Evolutionary conservation across 2,329 filamentous ascomycete genomes (phyloP), one percentile per base, ranked within the genome.

Genomic region (Boeremia lycopersici): DNA sequence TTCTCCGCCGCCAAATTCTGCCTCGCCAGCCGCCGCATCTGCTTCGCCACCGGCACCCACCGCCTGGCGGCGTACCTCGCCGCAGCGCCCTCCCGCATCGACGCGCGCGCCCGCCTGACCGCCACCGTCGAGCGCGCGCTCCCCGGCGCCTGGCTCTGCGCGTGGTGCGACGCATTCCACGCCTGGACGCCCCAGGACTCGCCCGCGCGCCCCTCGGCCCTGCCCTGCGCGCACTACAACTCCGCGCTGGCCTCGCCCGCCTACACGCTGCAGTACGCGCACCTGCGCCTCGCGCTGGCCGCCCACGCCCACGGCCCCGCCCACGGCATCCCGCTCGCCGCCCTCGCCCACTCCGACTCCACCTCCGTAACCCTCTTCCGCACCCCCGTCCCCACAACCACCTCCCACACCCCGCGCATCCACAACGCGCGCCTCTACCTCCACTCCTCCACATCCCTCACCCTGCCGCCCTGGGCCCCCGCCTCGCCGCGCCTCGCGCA

Each of bases 91-190:
- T 56, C 53, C 11, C 67, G 59, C 0, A 59, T 67, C 29, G 61
- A 69, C 13, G 64, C 62, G 26, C 56, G 71, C 1, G 42, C 61
- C 12, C 63, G 57, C 2, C 65, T 70, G 30, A 63, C 67, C 44
- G 54, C 49, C 1, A 63, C 71, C 6, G 62, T 74, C 12, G 71
- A 74, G 48, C 67, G 69, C 8, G 70, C 71, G 1, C 71, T 74
- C 35, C 68, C 70, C 1, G 62, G 60, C 1, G 60, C 68, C 46
- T 74, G 68, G 68, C 71, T 66, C 60, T 74, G 71, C 51, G 65
- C 67, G 2, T 74, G 69, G 70, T 74, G 71, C 56, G 68, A 71
- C 33, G 61, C 45, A 26, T 74, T 74, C 55, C 71, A 74, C 28
- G 8, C 36, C 0, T 68, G 63, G 63, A 31, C 11, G 44, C 57